Evolutionary conservation across 1,139 yeast genomes (phyloP), one percentile per base, ranked within the genome.

Genomic region (Citeromyces hawaiiensis): DNA sequence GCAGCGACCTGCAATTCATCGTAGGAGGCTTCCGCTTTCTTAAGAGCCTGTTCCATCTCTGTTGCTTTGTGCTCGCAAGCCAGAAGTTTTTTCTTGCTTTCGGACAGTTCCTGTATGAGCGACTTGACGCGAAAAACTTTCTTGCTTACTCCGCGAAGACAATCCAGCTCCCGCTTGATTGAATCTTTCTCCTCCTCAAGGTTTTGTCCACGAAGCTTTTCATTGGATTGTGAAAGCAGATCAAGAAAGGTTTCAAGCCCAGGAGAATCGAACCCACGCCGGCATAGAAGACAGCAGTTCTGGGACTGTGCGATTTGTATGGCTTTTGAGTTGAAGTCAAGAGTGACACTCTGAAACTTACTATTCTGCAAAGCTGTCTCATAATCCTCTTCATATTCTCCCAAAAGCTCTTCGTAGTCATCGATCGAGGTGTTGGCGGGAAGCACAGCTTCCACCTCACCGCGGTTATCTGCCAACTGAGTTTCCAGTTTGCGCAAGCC

Each of bases 281-380:
- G 70, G 53, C 94, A 83, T 39, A 83, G 58, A 36, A 77, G 62
- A 53, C 94, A 83, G 41, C 69, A 64, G 32, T 75, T 66, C 13
- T 67, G 67, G 5, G 54, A 54, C 36, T 73, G 61, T 0, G 91
- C 87, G 39, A 75, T 59, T 36, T 72, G 71, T 14, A 81, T 56
- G 0, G 94, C 93, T 36, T 68, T 74, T 25, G 67, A 56, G 47
- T 82, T 80, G 53, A 78, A 82, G 39, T 71, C 73, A 35, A 72
- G 63, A 1, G 87, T 76, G 1, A 83, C 80, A 41, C 76, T 77
- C 27, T 70, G 71, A 45, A 82, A 72, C 48, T 80, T 81, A 23
- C 72, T 55, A 41, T 79, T 76, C 46, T 77, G 81, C 32, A 74
- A 57, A 0, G 83, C 74, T 19, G 67, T 68, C 39, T 70, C 66